Conservation (phyloP, 805 yeast genomes). For the Candida easanensis region DNA sequence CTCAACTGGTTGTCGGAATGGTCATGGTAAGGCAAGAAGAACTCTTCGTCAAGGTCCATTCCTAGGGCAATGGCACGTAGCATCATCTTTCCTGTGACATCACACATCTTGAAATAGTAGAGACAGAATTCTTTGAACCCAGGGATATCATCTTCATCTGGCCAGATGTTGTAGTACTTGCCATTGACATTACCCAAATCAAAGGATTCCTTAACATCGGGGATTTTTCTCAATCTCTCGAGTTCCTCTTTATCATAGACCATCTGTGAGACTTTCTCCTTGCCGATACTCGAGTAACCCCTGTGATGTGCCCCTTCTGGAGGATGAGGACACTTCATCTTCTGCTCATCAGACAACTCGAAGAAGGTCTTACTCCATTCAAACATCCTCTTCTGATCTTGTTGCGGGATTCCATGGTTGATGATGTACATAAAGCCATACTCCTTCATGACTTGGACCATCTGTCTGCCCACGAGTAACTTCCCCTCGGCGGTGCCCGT, state of each 20-base stretch:
- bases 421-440: conserved; percentile 27
- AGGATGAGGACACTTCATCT: conserved; percentile 28
- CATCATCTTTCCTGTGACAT: conserved; percentile 16
- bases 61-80: conserved; percentile 27
- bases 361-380: conserved; percentile 25
- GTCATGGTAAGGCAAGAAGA: conserved; percentile 21
- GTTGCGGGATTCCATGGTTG: conserved; percentile 24
- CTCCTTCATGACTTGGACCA: conserved; percentile 26
- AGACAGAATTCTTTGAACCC: conserved; percentile 25
- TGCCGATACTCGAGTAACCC: conserved; percentile 28
- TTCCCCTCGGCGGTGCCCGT: conserved; percentile 25
- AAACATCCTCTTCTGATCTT: conserved; percentile 20
- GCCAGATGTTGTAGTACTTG: conserved; percentile 27
- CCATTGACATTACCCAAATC: conserved; percentile 23
- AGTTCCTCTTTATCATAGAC: conserved; percentile 23
- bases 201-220: conserved; percentile 30
- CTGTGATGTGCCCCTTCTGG: conserved; percentile 27
- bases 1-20: conserved; percentile 25
- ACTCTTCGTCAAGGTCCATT: conserved; percentile 22
- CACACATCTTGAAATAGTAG: conserved; percentile 19
- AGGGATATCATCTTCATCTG: conserved; percentile 26
- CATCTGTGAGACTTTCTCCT: conserved; percentile 29
- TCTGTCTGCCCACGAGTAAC: conserved; percentile 21
- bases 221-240: conserved; percentile 15
- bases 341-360: conserved; percentile 11